Base-by-base conservation (phyloP, 768 basidiomycete species). In the Crassisporium funariophilum region DNA sequence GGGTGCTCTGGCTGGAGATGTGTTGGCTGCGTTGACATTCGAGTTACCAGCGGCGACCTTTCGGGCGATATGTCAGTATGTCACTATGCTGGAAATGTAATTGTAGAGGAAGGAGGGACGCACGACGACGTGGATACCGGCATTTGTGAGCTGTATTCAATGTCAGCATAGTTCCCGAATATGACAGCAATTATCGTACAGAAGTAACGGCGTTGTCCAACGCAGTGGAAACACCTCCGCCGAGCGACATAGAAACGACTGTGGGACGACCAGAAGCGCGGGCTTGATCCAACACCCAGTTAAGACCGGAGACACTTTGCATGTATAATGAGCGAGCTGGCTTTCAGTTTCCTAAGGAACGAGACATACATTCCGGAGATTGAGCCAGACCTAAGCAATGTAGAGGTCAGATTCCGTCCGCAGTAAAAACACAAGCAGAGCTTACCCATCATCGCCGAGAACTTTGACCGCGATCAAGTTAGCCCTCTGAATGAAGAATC, bases 401-500 rank as follows among this genome's bases (percentile, higher is more conserved):
- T n/a, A 11, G 27, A 16, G 19, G 23, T 19, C 25, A 1, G 16
- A 24, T 37, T 10, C 24, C 1, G 11, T 20, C 11, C 20, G 9
- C 13, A 17, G 24, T 5, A n/a, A 15, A 12, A 24, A 41, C 13
- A 37, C 25, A 45, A 7, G 36, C 52, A 7, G n/a, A n/a, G n/a
- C n/a, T n/a, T 36, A 66, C 58, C 68, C 70, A 6, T 33, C 43
- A 44, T 69, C 67, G 35, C 54, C 57, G 33, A 74, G 66, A 10
- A 75, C 72, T 45, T 75, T 74, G 29, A 74, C 73, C 4, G 73
- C 67, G 47, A 75, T 61, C 49, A 74, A 52, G 46, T 55, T 63
- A 1, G 67, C 71, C n/a, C n/a, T n/a, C n/a, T n/a, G n/a, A n/a
- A n/a, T n/a, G n/a, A n/a, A n/a, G n/a, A n/a, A n/a, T n/a, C n/a